Evolutionary conservation across 495 filamentous ascomycete species (phyloP), one percentile per base, ranked within the genome.

Genomic region (Pyronema domesticum): DNA sequence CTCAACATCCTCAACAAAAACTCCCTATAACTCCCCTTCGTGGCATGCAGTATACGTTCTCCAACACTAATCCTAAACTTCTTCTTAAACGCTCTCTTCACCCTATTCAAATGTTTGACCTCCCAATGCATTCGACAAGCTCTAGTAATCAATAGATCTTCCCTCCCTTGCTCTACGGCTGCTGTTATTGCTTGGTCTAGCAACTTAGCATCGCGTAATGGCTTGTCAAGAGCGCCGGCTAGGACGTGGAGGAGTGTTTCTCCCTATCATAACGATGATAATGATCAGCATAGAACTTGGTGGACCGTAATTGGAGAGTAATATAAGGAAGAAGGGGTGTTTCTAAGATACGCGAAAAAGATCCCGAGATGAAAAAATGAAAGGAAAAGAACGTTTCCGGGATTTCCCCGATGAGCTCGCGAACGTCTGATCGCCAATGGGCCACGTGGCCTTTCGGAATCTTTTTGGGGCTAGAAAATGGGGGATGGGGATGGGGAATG

Each of bases 181-280:
- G 68, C 66, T 18, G 57, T 58, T 30, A 76, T 74, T 3, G 91
- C 89, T 70, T 98, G 91, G 67, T 94, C 80, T 34, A 98, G 74
- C n/a, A 98, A 81, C 37, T 96, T 76, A 5, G 89, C 86, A 67
- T 98, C 91, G 51, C 91, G 89, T 58, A 94, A 83, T 36, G 91
- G 88, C 46, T 85, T 82, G 70, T 98, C 95, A 69, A 95, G 89
- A 40, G 89, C 81, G 62, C 93, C 91, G 69, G 95, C 95, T 64
- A 98, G 83, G 57, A 96, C 85, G 69, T 98, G 91, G 10, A 89
- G 86, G 18, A 98, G 79, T 15, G 91, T 79, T 70, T 98, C 91
- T 46, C 91, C 91, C 91, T 95, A n/a, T n/a, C n/a, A n/a, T n/a
- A 30, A 30, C 5, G 5, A 30, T 30, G 23, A 30, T 30, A 30